Conservation (phyloP, 257 asterid species). For the Solanum ossicruentum region DNA sequence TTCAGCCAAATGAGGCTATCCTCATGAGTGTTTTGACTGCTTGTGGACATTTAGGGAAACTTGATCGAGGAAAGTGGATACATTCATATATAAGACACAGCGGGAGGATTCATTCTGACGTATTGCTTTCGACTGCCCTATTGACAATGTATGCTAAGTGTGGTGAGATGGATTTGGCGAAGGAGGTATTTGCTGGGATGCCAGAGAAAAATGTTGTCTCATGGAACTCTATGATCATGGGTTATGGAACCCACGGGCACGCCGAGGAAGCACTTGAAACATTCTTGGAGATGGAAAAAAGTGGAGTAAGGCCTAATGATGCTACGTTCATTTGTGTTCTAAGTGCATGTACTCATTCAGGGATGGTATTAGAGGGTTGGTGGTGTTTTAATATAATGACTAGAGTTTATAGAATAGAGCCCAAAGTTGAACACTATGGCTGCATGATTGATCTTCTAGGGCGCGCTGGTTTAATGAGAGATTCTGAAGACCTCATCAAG, state of each 20-base stretch:
- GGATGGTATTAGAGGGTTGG: constrained; percentile 31
- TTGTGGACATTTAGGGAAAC: constrained; percentile 24
- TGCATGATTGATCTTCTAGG: constrained; percentile 32
- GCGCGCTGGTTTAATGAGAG: constrained; percentile 15
- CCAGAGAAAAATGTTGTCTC: constrained; percentile 19
- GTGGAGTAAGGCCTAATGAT: constrained; percentile 22
- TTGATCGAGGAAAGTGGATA: constrained; percentile 25
- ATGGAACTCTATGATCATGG: constrained; percentile 37
- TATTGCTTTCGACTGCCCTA: constrained; percentile 20
- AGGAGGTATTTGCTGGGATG: constrained; percentile 22
- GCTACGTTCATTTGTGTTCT: constrained; percentile 23
- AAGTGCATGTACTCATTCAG: constrained; percentile 26
- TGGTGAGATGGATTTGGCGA: constrained; percentile 19
- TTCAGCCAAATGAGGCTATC: constrained; percentile 26
- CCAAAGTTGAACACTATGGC: constrained; percentile 28
- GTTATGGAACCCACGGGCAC: constrained; percentile 20
- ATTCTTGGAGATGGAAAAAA: constrained; percentile 19
- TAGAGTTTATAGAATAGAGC: constrained; percentile 14
- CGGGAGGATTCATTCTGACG: constrained; percentile 11
- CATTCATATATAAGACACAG: constrained; percentile 13
- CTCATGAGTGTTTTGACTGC: constrained; percentile 28
- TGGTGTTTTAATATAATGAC: constrained; percentile 23
- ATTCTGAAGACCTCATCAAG: constrained; percentile 12
- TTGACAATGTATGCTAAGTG: constrained; percentile 25
- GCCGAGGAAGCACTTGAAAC: constrained; percentile 25